Evolutionary conservation across 805 yeast genomes (phyloP), one percentile per base, ranked within the genome.

Genomic region (Babjeviella inositovora): DNA sequence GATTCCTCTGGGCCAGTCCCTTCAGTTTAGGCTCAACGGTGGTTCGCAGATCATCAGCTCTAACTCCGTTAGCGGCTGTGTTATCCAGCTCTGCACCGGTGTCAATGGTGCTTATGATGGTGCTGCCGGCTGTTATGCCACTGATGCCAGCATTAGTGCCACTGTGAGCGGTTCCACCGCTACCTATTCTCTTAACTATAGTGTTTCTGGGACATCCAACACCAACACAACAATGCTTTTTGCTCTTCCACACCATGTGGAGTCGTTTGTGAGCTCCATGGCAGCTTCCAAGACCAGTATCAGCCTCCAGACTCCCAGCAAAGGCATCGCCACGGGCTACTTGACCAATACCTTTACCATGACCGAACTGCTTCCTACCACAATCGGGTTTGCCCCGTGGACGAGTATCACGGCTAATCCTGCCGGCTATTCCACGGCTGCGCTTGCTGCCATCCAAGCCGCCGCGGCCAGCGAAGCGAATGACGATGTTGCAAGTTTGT

Each of bases 161-260:
- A 34, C 49, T 8, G 53, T 57, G 4, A 38, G 45, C 20, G 60
- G 49, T 11, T 31, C 50, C 4, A 39, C 40, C 8, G 57, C 54
- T 13, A 29, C 41, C 1, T 69, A 67, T 36, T 30, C 55, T 4
- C 51, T 70, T 13, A 35, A 33, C 9, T 69, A 65, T 35, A 28
- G 41, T 5, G 46, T 54, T 10, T 31, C 43, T 2, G 80, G 80
- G 3, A 21, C 40, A 3, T 61, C 68, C 5, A 51, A 49, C 16
- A 50, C 53, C 6, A 63, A 62, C 1, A 43, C 32, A 2, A 40
- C 57, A 2, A 41, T 74, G 13, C 42, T 74, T 17, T 76, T 63
- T 40, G 80, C 80, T 4, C 51, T 74, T 14, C 80, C 85, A 8
- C 90, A 76, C 42, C 81, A 72, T 32, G 55, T 54, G 15, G 43